phyloP scores from a whole-genome alignment of 1,139 yeast genomes.

The Scheffersomyces lignicola region DNA sequence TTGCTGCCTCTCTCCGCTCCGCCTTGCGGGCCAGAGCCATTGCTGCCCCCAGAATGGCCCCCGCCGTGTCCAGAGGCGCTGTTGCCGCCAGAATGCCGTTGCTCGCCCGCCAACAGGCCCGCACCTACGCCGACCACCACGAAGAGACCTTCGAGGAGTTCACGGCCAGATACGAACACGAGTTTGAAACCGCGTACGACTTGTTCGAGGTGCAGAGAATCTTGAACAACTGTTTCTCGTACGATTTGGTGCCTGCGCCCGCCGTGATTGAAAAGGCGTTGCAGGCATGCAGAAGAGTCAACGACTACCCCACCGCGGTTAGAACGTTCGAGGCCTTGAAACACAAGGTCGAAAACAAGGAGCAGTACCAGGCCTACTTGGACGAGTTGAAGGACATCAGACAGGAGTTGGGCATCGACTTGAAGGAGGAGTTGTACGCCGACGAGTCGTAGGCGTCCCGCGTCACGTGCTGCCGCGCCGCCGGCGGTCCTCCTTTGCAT shows the following conservation, averaged over 20 bases:
- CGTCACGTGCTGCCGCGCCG: no score
- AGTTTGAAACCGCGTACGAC: slow-evolving; percentile 97
- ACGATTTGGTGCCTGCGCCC: slow-evolving; percentile 98
- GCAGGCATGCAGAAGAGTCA: slow-evolving; percentile 98
- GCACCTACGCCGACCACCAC: slow-evolving; percentile 76
- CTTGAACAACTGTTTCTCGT: slow-evolving; percentile 95
- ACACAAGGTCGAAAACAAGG: slow-evolving; percentile 91
- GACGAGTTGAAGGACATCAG: slow-evolving; percentile 92
- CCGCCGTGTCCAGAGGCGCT: slow-evolving; percentile 17
- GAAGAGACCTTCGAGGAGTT: slow-evolving; percentile 96
- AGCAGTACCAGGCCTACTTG: slow-evolving; percentile 92
- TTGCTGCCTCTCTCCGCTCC: slow-evolving; percentile 53
- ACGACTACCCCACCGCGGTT: slow-evolving; percentile 97
- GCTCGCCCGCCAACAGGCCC: slow-evolving; percentile 25
- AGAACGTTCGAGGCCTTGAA: slow-evolving; percentile 95
- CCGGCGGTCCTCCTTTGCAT: no score
- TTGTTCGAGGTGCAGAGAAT: slow-evolving; percentile 89
- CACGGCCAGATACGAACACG: slow-evolving; percentile 91
- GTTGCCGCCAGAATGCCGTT: slow-evolving; percentile 16
- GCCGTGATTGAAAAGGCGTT: slow-evolving; percentile 93
- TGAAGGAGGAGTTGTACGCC: slow-evolving; percentile 82
- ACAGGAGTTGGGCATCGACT: slow-evolving; percentile 89
- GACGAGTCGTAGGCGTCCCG: slow-evolving; percentile 20
- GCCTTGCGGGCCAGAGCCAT: slow-evolving; percentile 48
- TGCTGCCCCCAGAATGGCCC: slow-evolving; percentile 25